Evolutionary conservation across 2,329 filamentous ascomycete species (phyloP).

Genomic region (Akanthomyces lecanii): DNA sequence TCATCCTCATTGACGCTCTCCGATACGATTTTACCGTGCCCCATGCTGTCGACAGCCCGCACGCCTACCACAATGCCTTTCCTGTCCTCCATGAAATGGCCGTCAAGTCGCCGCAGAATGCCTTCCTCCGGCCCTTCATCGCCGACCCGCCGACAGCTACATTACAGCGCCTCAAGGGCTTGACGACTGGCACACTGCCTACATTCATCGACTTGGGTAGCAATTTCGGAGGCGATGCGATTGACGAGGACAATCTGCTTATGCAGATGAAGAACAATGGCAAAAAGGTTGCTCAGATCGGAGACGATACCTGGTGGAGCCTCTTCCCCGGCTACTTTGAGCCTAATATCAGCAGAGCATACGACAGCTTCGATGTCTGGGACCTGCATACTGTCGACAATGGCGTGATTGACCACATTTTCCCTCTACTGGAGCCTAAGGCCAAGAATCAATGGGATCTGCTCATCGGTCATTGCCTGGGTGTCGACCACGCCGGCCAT

Average conservation of each 20-base stretch:
- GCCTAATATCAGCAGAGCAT: constrained; percentile 76
- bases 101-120: constrained; percentile 67
- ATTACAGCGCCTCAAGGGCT: constrained; percentile 82
- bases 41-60: constrained; percentile 38
- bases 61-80: constrained; percentile 76
- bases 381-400: constrained; percentile 96
- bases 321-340: constrained; percentile 95
- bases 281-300: constrained; percentile 81
- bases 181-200: constrained; percentile 91
- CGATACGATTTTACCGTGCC: constrained; percentile 97
- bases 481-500: constrained; percentile 95
- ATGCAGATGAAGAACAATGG: constrained; percentile 61
- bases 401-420: constrained; percentile 85
- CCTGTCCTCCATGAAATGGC: constrained; percentile 84
- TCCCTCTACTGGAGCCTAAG: constrained; percentile 68
- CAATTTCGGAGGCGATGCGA: constrained; percentile 91
- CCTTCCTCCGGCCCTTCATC: constrained; percentile 90
- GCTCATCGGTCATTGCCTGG: constrained; percentile 89
- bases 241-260: constrained; percentile 83
- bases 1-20: constrained; percentile 87
- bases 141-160: constrained; percentile 95
- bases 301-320: constrained; percentile 96
- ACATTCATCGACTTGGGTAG: constrained; percentile 93
- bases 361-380: constrained; percentile 98
- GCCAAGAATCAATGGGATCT: constrained; percentile 79